phyloP scores from a whole-genome alignment of 495 filamentous ascomycete species.

The Cryomyces antarcticus region DNA sequence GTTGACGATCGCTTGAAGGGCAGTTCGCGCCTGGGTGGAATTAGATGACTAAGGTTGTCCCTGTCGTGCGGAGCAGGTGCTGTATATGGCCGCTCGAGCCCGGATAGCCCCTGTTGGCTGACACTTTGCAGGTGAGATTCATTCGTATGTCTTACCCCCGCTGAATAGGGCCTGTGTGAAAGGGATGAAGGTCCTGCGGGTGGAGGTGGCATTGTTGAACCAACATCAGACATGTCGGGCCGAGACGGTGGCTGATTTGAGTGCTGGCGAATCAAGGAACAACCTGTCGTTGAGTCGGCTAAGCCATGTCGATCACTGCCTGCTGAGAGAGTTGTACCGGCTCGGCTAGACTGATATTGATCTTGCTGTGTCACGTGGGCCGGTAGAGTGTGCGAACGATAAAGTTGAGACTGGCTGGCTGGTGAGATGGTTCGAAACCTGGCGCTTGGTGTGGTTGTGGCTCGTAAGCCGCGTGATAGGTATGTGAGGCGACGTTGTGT shows the following conservation, averaged over 20 bases:
- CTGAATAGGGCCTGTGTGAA: background rate
- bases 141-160: background rate
- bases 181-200: too few species aligned
- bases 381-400: too few species aligned
- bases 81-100: constrained; percentile 2
- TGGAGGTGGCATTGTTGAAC: background rate
- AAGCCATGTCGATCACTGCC: too few species aligned
- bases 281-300: too few species aligned
- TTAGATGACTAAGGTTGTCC: background rate
- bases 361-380: too few species aligned
- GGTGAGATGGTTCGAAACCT: too few species aligned
- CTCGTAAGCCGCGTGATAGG: too few species aligned
- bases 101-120: constrained; percentile 1
- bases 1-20: constrained; percentile 15
- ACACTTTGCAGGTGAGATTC: background rate
- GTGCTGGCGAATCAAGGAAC: background rate
- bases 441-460: too few species aligned
- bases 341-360: too few species aligned
- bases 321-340: too few species aligned
- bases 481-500: too few species aligned
- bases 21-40: constrained; percentile 20
- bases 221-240: background rate
- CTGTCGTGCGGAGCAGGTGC: background rate
- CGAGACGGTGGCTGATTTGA: background rate
- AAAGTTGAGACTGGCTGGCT: too few species aligned